Percentiles rank a stretch among this genome's conserved stretches.
Evolutionary conservation across 202 grass and related monocot species (phyloP).

Genomic region (Tripidium arundinaceum): DNA sequence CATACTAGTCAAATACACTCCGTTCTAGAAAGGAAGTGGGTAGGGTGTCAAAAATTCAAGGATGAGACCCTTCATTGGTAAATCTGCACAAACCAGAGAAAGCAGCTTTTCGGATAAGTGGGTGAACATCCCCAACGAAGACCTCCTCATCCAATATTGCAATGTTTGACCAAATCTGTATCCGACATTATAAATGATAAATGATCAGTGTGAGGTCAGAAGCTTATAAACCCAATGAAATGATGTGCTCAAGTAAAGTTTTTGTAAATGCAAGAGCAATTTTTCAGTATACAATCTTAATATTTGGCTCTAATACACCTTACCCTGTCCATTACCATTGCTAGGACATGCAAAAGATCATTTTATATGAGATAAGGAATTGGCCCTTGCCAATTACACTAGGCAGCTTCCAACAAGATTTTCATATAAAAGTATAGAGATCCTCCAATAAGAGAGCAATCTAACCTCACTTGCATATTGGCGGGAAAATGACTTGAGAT

Average conservation of each 20-base stretch:
- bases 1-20: conserved; percentile 22
- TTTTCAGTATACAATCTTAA: neutral
- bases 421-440: conserved; percentile 15
- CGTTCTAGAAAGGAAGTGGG: neutral
- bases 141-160: conserved; percentile 62
- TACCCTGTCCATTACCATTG: neutral
- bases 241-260: neutral
- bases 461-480: conserved; percentile 94
- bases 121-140: conserved; percentile 59
- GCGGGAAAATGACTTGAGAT: conserved; percentile 95
- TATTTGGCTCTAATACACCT: neutral
- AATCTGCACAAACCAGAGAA: conserved; percentile 75
- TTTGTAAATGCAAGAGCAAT: neutral
- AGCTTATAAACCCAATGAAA: neutral
- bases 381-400: neutral
- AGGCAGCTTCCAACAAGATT: conserved; percentile 1
- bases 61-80: conserved; percentile 44
- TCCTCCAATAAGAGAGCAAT: neutral
- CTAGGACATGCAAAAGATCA: neutral
- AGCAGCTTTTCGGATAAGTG: conserved; percentile 70
- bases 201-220: conserved; percentile 19
- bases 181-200: conserved; percentile 7
- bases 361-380: neutral
- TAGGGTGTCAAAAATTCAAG: conserved; percentile 19
- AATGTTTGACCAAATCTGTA: conserved; percentile 96